These are phyloP conservation scores for Debaryomyces nepalensis DNA, from an alignment of 1,139 yeast species.

Conservation along the genomic window DNA sequence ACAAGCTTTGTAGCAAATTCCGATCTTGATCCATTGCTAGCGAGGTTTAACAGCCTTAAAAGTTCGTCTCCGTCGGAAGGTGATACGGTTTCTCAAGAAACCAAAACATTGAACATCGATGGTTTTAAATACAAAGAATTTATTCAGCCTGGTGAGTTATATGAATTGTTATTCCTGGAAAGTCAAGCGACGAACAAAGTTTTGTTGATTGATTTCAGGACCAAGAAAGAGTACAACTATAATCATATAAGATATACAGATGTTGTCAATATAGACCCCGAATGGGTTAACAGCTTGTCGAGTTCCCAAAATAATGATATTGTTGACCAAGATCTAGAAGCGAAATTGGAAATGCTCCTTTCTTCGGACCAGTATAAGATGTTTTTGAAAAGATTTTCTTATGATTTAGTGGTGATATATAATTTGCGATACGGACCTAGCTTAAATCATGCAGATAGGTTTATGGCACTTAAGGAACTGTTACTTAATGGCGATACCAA, in stretches of 20 bases:
- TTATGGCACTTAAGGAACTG: slow-evolving; percentile 28
- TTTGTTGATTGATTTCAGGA: slow-evolving; percentile 69
- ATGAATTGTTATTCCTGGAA: slow-evolving; percentile 19
- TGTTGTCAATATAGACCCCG: slow-evolving; percentile 74
- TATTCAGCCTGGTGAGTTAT: slow-evolving; percentile 32
- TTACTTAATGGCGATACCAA: slow-evolving; percentile 23
- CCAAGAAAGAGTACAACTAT: slow-evolving; percentile 57
- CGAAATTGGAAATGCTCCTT: slow-evolving; percentile 55
- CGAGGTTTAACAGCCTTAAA: slow-evolving; percentile 25
- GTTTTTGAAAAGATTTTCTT: slow-evolving; percentile 57
- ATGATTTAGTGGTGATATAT: slow-evolving; percentile 66
- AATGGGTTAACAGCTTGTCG: slow-evolving; percentile 35
- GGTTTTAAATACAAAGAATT: slow-evolving; percentile 27
- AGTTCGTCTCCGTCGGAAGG: neutral
- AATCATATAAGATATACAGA: slow-evolving; percentile 62
- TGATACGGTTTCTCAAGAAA: neutral
- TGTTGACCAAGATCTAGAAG: slow-evolving; percentile 65
- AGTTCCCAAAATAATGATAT: slow-evolving; percentile 29
- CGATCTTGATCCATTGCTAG: slow-evolving; percentile 27
- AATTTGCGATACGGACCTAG: slow-evolving; percentile 45
- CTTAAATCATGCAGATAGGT: slow-evolving; percentile 30
- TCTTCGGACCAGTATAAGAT: slow-evolving; percentile 56
- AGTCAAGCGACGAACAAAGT: slow-evolving; percentile 25
- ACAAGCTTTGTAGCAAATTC: neutral
- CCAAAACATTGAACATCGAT: slow-evolving; percentile 12